These are phyloP conservation scores for Andalucia godoyi DNA, from an alignment of 78 protist genomes.

Conservation along the genomic window DNA sequence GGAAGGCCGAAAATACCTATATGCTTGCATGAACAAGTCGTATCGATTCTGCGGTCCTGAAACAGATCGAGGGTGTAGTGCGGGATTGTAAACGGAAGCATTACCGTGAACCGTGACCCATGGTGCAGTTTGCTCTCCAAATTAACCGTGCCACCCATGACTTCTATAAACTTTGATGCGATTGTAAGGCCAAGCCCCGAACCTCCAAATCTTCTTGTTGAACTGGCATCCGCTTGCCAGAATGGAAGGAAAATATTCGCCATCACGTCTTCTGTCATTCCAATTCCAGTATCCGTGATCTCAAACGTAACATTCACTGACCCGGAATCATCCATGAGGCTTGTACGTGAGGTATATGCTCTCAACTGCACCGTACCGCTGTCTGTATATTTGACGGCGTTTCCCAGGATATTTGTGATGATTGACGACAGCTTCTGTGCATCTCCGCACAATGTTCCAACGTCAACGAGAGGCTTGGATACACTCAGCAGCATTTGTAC, in stretches of 20 bases:
- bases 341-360: too few species aligned
- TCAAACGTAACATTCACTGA: background rate
- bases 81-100: background rate
- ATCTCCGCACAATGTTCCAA: background rate
- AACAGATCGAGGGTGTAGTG: too few species aligned
- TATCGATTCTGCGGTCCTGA: too few species aligned
- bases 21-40: too few species aligned
- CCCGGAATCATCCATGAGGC: background rate
- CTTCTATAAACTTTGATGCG: background rate
- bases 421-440: background rate
- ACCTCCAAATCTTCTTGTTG: conserved; percentile 1
- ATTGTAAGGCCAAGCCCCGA: background rate
- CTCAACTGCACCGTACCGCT: too few species aligned
- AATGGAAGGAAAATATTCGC: background rate
- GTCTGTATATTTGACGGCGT: background rate
- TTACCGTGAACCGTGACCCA: background rate
- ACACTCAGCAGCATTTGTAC: too few species aligned
- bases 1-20: too few species aligned
- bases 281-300: conserved; percentile 1
- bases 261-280: background rate
- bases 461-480: too few species aligned
- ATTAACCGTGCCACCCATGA: background rate
- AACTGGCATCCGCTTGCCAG: background rate
- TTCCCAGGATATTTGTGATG: background rate
- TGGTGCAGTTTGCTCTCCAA: background rate